Base-by-base conservation (phyloP, 179 eudicot genomes). In the Heliamphora pulchella region DNA sequence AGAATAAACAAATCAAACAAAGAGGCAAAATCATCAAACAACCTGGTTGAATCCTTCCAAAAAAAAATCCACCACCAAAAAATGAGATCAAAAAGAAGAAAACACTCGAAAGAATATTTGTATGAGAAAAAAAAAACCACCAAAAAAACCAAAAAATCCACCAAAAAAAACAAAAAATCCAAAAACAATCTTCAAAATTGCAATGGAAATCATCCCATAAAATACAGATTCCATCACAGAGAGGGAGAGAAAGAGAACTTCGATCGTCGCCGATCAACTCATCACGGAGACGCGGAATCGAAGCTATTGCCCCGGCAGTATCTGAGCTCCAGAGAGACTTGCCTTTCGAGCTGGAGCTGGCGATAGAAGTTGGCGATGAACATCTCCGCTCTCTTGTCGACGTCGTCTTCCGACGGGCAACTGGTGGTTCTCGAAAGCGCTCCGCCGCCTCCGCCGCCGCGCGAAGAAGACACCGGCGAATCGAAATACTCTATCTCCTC, bases 321-420 rank as follows among this genome's bases (percentile, higher is more conserved):
- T 71, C 90, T 84, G 10, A 93, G 84, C 85, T 91, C 84, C 90
- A 91, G 74, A 9, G 97, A 93, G 59, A 91, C 64, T 58, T 93
- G 96, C 70, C 93, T 86, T 81, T 93, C 96, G 47, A 91, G 59
- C 70, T 71, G 79, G 68, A 91, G 86, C 55, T 91, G 93, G 8
- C 84, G 80, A 75, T 90, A 81, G 57, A 75, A 75, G 14, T 75
- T 75, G 43, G 74, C 79, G 5, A 80, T 75, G 59, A 80, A 80
- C 55, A 66, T 41, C 22, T 80, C 83, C 2, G 83, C 83, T 61
- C 75, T 75, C 75, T 75, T 75, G 57, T 80, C 79, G 22, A 80
- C 48, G 57, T 80, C 83, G 43, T 80, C 83, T 3, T 75, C 79
- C n/a, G 73, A 39, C 44, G 9, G 20, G 11, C 48, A 64, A 54